Conservation (phyloP, 768 basidiomycete species). For the Suillus brevipes region DNA sequence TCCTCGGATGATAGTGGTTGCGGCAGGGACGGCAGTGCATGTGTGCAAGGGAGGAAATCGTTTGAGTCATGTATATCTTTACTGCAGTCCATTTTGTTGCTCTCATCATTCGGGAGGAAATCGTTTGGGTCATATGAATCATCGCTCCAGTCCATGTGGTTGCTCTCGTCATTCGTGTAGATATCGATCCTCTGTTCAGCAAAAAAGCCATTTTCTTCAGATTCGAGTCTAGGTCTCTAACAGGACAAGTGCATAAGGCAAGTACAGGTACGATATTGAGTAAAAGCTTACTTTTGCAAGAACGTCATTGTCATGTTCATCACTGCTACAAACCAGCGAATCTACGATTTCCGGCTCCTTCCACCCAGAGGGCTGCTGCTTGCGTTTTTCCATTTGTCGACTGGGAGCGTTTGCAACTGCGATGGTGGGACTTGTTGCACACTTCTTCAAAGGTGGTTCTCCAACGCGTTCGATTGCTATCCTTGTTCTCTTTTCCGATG, state of each 20-base stretch:
- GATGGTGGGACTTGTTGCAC: conserved; percentile 18
- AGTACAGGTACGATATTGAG: not conserved
- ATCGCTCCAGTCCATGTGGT: too few species aligned
- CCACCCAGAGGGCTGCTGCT: conserved; percentile 10
- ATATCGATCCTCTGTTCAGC: not conserved
- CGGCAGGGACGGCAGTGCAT: not conserved
- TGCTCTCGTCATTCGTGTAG: not conserved
- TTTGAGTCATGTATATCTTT: not conserved
- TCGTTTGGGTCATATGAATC: too few species aligned
- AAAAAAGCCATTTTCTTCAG: not conserved
- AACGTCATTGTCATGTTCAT: conserved; percentile 14
- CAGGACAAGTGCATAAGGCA: not conserved
- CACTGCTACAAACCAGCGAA: conserved; percentile 27
- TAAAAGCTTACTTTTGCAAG: conserved; percentile 22
- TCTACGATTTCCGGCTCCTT: conserved; percentile 23
- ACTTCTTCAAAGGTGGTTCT: conserved; percentile 21
- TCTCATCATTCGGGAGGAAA: too few species aligned
- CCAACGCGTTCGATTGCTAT: conserved; percentile 13
- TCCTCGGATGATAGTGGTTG: conserved; percentile 1
- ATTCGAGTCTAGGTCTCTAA: conserved; percentile 25
- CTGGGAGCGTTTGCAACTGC: conserved; percentile 16
- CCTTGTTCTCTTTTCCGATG: conserved; percentile 24
- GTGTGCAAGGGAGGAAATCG: not conserved
- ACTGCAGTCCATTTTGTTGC: not conserved
- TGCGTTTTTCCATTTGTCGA: conserved; percentile 23